phyloP scores from a whole-genome alignment of 1,139 yeast genomes.

The Blastobotrys apis region DNA sequence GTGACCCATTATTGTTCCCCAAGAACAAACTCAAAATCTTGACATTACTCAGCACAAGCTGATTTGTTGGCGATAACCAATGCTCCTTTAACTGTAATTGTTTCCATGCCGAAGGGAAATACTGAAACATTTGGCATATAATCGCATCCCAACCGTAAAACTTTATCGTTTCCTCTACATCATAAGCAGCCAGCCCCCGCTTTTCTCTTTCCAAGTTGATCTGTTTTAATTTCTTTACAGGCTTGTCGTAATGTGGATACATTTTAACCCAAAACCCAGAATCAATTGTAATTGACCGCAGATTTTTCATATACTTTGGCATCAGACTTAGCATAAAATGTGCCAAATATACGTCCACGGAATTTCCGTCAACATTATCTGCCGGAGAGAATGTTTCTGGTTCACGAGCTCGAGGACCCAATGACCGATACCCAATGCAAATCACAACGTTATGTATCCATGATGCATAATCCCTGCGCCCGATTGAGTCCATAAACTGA shows the following conservation, averaged over 20 bases:
- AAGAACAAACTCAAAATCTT: slow-evolving; percentile 3
- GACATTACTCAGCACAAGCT: slow-evolving; percentile 8
- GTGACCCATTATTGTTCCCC: neutral
- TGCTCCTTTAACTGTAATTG: slow-evolving; percentile 4
- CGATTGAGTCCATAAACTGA: slow-evolving; percentile 1
- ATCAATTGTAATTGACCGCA: slow-evolving; percentile 1
- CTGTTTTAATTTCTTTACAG: neutral
- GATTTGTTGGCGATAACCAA: slow-evolving; percentile 5
- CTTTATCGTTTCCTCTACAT: neutral
- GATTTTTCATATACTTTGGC: slow-evolving; percentile 9
- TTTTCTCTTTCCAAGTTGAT: neutral
- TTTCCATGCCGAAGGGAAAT: slow-evolving; percentile 8
- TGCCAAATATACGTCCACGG: neutral
- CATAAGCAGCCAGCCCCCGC: neutral
- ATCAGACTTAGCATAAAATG: slow-evolving; percentile 4
- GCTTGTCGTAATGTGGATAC: neutral
- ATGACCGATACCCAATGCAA: slow-evolving; percentile 11
- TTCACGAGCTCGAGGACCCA: slow-evolving; percentile 3
- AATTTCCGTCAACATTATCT: slow-evolving; percentile 4
- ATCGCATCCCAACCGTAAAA: slow-evolving; percentile 7
- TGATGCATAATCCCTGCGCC: neutral
- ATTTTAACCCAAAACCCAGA: slow-evolving; percentile 7
- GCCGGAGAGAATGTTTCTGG: neutral
- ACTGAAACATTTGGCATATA: slow-evolving; percentile 1
- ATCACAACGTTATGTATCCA: slow-evolving; percentile 10